A percentile compares a stretch with the other conserved stretches of the same genome.
These are phyloP conservation scores for Globisporangium splendens DNA, from an alignment of 352 stramenopile genomes.

Conservation along the genomic window DNA sequence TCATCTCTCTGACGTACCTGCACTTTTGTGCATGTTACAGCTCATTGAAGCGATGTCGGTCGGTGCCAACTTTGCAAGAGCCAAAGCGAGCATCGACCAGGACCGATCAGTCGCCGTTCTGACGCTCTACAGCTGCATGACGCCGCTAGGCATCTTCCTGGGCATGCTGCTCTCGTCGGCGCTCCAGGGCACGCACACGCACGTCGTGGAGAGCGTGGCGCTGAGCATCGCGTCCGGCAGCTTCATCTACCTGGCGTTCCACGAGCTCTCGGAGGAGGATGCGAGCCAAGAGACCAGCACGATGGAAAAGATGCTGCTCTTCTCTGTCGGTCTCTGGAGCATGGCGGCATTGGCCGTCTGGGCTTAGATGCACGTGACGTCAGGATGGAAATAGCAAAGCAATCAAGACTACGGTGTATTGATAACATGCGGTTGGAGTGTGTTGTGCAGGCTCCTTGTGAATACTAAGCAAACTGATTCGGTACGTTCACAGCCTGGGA, in stretches of 20 bases:
- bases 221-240: slow-evolving; percentile 52
- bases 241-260: slow-evolving; percentile 71
- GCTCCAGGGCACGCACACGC: slow-evolving; percentile 37
- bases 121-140: slow-evolving; percentile 67
- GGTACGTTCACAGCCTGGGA: not conserved
- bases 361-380: slow-evolving; percentile 16
- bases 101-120: slow-evolving; percentile 46
- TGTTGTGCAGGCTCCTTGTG: no score
- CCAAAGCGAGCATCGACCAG: slow-evolving; percentile 42
- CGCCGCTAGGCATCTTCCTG: slow-evolving; percentile 51
- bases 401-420: not conserved
- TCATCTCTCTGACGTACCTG: no score
- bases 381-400: not conserved
- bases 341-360: slow-evolving; percentile 53
- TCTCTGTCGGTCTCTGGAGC: slow-evolving; percentile 35
- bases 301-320: slow-evolving; percentile 51
- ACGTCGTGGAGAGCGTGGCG: slow-evolving; percentile 39
- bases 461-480: no score
- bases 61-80: slow-evolving; percentile 58
- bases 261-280: slow-evolving; percentile 61
- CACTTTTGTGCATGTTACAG: slow-evolving; percentile 12
- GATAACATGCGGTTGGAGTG: no score
- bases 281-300: slow-evolving; percentile 30
- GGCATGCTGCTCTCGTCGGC: slow-evolving; percentile 50
- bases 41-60: slow-evolving; percentile 68